Evolutionary conservation across 2,329 filamentous ascomycete genomes (phyloP), one percentile per base, ranked within the genome.

Genomic region (Ophiosphaerella korrae): DNA sequence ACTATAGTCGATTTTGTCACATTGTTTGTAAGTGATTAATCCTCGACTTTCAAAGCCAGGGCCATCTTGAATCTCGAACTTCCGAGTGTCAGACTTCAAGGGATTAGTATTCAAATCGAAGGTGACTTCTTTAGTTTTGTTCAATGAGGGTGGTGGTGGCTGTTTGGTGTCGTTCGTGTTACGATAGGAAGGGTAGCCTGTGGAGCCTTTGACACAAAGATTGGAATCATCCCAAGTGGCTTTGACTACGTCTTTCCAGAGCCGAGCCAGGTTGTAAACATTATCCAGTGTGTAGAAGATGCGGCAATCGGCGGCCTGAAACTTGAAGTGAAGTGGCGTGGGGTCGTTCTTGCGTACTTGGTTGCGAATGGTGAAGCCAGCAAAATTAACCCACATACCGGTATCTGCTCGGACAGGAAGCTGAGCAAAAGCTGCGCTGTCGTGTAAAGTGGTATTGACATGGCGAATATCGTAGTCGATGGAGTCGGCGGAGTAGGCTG

Each of bases 401-500:
- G 54, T 45, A 14, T 63, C 54, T 12, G 47, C 31, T 14, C 50
- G 42, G 12, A 8, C 12, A 23, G 43, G 43, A 11, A 46, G 35
- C 6, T 14, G 43, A 3, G 13, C 43, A 32, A 32, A 39, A 16
- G 43, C 43, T 7, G 24, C 18, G 12, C 5, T 13, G 13, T 46
- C 34, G n/a, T 66, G 59, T 14, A 59, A 42, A 12, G 37, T 29
- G 43, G 14, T 32, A 23, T 18, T 36, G 5, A 44, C 16, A 21
- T 36, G 35, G 31, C 13, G 11, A 9, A 72, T 58, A 33, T 67
- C 58, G 70, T 70, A n/a, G 67, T 74, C 21, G 60, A 71, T 42
- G 62, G 67, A 40, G 72, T 73, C 48, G 63, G 58, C 57, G 32
- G 54, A 54, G 50, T 62, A 64, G 2, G 76, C 65, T 50, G 75